These are phyloP conservation scores for Leishmania turanica DNA, from an alignment of 208 protist species.

Conservation along the genomic window DNA sequence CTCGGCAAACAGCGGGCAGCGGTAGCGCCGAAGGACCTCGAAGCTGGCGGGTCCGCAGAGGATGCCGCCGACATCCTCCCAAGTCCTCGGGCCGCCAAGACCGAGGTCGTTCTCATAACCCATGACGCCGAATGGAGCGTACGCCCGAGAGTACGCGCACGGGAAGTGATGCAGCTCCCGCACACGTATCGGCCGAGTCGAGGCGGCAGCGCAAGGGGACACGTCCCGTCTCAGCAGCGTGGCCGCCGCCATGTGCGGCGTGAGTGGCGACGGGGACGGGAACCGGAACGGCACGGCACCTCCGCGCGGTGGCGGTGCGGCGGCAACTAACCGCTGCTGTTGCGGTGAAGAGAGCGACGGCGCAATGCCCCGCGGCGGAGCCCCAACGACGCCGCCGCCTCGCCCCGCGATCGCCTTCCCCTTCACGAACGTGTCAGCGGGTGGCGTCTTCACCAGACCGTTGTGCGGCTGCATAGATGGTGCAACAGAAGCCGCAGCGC, in stretches of 20 bases:
- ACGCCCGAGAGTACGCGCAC: conserved; percentile 34
- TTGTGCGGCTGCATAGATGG: neutral
- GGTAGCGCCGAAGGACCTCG: conserved; percentile 53
- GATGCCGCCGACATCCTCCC: conserved; percentile 49
- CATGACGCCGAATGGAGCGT: conserved; percentile 54
- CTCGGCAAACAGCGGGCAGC: conserved; percentile 58
- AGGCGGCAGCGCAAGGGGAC: neutral
- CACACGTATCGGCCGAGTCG: conserved; percentile 28
- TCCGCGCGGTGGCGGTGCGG: neutral
- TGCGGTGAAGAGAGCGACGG: neutral
- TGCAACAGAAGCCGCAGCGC: neutral
- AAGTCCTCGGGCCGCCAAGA: conserved; percentile 36
- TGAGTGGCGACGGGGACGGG: neutral
- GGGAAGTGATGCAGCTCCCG: conserved; percentile 66
- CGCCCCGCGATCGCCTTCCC: neutral
- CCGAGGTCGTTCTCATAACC: conserved; percentile 40
- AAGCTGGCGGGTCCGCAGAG: conserved; percentile 57
- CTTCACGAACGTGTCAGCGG: neutral
- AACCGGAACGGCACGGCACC: neutral
- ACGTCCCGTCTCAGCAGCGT: neutral
- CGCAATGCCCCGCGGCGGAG: neutral
- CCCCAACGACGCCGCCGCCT: neutral
- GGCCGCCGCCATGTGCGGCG: neutral
- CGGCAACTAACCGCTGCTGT: neutral
- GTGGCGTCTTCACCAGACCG: neutral